Base-by-base conservation (phyloP, 2,329 filamentous ascomycete species). In the Penicillium sp. region DNA sequence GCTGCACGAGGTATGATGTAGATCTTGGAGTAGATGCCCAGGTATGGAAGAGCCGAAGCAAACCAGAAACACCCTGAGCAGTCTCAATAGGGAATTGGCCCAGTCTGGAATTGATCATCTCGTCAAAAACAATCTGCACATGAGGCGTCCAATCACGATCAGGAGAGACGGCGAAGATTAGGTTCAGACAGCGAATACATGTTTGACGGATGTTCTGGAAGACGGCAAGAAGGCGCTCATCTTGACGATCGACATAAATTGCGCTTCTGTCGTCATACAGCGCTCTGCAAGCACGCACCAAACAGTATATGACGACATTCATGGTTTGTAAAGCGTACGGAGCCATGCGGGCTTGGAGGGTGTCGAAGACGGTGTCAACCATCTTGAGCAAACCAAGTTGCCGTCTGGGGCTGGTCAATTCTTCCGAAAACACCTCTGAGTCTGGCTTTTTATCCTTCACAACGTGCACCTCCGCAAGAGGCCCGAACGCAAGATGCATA, bases 371-470 rank as follows among this genome's bases (percentile, higher is more conserved):
- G 8, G 91, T 82, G 44, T 89, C 83, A 34, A 93, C 76, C 87
- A 97, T 93, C 60, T 94, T 94, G 36, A 95, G 71, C 60, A 96
- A 81, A 72, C 94, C 93, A 43, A 93, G 78, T 64, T 96, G 91
- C 64, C 90, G 93, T 56, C 90, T 80, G 8, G 78, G 68, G 11
- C 79, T 77, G 17, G 90, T 68, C 9, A 84, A 47, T 30, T 86
- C 78, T 18, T 74, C 67, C 1, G 72, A 63, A 33, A 89, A 77
- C 1, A 74, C 60, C 39, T 76, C 70, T 34, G 78, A 72, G 2
- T 76, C 67, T 5, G 80, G 55, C 4, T 67, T 54, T 1, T 68
- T 60, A 8, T 75, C 67, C 36, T 78, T 71, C 13, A 85, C 56
- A 7, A 91, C 65, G 2, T 72, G 72, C 10, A 88, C 65, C 28